Conservation (phyloP, 2,329 filamentous ascomycete genomes). For the Epichloe sibirici region DNA sequence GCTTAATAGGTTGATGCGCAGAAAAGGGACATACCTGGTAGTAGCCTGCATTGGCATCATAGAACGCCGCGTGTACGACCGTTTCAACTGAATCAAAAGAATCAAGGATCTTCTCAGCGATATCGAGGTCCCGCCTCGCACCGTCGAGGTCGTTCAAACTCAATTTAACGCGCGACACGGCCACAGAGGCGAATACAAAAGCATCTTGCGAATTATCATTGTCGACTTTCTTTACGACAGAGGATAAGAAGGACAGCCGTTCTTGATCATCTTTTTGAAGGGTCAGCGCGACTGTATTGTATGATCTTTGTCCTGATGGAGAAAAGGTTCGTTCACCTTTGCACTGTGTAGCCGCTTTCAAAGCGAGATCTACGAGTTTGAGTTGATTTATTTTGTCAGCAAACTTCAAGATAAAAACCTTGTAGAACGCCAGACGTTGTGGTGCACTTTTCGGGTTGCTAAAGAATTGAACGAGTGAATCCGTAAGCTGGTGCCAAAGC, state of each 20-base stretch:
- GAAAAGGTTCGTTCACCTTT: slow-evolving; percentile 38
- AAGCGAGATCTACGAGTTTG: slow-evolving; percentile 82
- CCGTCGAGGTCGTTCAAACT: slow-evolving; percentile 68
- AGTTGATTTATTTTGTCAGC: slow-evolving; percentile 98
- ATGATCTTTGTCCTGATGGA: neutral
- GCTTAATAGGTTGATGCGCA: no score
- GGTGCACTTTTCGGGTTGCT: slow-evolving; percentile 65
- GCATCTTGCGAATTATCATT: slow-evolving; percentile 90
- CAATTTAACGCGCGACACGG: slow-evolving; percentile 79
- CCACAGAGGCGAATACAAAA: slow-evolving; percentile 84
- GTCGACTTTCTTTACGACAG: slow-evolving; percentile 78
- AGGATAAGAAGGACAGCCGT: slow-evolving; percentile 71
- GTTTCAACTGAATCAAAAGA: slow-evolving; percentile 91
- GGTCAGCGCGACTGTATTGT: slow-evolving; percentile 1
- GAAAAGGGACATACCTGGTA: slow-evolving; percentile 49
- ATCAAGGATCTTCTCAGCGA: slow-evolving; percentile 78
- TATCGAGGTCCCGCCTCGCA: slow-evolving; percentile 75
- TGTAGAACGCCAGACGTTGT: slow-evolving; percentile 83
- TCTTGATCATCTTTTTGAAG: slow-evolving; percentile 63
- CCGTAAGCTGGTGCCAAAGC: slow-evolving; percentile 97
- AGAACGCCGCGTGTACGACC: slow-evolving; percentile 91
- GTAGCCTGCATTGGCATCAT: slow-evolving; percentile 88
- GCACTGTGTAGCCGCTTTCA: slow-evolving; percentile 79
- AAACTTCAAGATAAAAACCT: slow-evolving; percentile 89
- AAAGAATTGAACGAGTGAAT: slow-evolving; percentile 81